A percentile compares a stretch with the other conserved stretches of the same genome.
Conservation (phyloP, 192 early-diverging fungal genomes). For the Cetraspora pellucida region DNA sequence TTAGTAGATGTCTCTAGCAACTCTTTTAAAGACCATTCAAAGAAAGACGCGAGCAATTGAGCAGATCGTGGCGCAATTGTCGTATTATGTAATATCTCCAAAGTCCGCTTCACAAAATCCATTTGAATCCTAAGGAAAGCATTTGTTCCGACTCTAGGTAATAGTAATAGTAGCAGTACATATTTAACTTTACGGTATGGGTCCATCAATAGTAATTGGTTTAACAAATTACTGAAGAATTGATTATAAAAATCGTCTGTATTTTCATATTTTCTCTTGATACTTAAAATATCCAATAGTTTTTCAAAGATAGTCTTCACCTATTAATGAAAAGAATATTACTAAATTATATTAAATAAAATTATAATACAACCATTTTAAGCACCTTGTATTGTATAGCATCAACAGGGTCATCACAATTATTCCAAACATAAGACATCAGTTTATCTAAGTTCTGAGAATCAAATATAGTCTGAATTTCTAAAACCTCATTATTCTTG, state of each 20-base stretch:
- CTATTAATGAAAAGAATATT: slow-evolving; percentile 3
- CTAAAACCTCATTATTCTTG: not conserved
- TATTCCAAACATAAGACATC: slow-evolving; percentile 73
- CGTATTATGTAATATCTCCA: slow-evolving; percentile 61
- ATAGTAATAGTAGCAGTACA: slow-evolving; percentile 69
- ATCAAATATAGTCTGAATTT: slow-evolving; percentile 12
- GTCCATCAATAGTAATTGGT: slow-evolving; percentile 72
- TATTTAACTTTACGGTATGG: slow-evolving; percentile 84
- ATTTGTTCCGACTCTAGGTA: slow-evolving; percentile 54
- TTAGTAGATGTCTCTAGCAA: not conserved
- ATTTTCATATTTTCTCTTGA: slow-evolving; percentile 35
- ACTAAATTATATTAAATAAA: not conserved
- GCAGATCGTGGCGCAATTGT: slow-evolving; percentile 55
- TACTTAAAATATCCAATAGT: slow-evolving; percentile 64
- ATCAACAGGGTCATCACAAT: slow-evolving; percentile 89
- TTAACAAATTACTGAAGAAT: slow-evolving; percentile 64
- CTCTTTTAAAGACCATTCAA: slow-evolving; percentile 41
- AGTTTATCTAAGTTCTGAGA: slow-evolving; percentile 54
- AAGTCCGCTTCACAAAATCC: slow-evolving; percentile 63
- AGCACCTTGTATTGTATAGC: slow-evolving; percentile 72
- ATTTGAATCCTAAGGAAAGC: slow-evolving; percentile 59
- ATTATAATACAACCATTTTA: not conserved
- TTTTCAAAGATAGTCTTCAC: slow-evolving; percentile 70
- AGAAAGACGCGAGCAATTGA: slow-evolving; percentile 45
- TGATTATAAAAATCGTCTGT: slow-evolving; percentile 36